phyloP scores from a whole-genome alignment of 169 alveolate genomes.

The Cryptosporidium ubiquitum region DNA sequence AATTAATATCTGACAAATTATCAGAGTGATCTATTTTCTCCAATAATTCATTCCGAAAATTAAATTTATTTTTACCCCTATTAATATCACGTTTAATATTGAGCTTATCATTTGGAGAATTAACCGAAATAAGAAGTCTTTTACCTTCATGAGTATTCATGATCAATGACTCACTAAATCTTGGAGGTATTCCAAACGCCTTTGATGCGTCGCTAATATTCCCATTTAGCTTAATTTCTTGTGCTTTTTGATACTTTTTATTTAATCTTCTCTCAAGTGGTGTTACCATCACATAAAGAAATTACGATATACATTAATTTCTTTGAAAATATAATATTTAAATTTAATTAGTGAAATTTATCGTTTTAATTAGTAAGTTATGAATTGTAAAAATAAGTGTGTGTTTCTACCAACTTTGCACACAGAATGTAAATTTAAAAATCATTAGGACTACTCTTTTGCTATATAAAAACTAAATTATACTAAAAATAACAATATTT shows the following conservation, averaged over 20 bases:
- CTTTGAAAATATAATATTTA: not conserved
- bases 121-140: conserved; percentile 42
- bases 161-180: conserved; percentile 42
- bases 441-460: not conserved
- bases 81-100: not conserved
- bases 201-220: conserved; percentile 1
- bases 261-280: conserved; percentile 56
- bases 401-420: conserved; percentile 70
- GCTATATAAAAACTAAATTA: not conserved
- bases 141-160: conserved; percentile 47
- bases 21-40: not conserved
- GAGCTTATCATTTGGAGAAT: not conserved
- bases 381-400: not conserved
- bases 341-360: not conserved
- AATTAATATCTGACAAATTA: not conserved
- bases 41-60: not conserved
- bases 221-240: conserved; percentile 10
- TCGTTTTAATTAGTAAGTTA: not conserved
- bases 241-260: conserved; percentile 2
- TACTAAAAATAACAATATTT: not conserved
- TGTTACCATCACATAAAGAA: conserved; percentile 27
- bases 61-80: not conserved
- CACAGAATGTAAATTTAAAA: not conserved
- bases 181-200: conserved; percentile 74
- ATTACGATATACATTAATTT: not conserved